Percentiles rank a stretch among this genome's conserved stretches.
Conservation (phyloP, 257 asterid species). For the Verbena officinalis region DNA sequence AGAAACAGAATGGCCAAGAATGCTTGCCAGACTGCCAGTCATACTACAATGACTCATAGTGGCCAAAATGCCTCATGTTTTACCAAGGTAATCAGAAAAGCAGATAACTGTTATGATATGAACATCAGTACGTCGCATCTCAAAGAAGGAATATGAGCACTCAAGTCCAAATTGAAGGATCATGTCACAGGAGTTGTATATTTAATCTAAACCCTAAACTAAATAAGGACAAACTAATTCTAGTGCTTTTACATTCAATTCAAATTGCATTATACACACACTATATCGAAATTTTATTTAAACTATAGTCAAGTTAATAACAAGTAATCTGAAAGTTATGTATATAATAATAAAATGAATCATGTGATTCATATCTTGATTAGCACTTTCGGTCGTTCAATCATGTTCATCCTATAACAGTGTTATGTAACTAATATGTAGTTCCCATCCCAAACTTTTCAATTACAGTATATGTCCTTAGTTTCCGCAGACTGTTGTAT, state of each 20-base stretch:
- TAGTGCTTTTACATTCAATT: neutral
- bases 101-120: neutral
- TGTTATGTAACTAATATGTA: neutral
- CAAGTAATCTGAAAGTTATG: slow-evolving; percentile 3
- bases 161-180: neutral
- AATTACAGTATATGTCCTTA: neutral
- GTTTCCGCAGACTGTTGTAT: neutral
- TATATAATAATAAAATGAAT: neutral
- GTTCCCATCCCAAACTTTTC: neutral
- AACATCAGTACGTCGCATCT: neutral
- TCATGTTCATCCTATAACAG: slow-evolving; percentile 6
- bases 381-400: neutral
- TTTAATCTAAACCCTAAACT: neutral
- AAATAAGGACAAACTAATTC: neutral
- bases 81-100: neutral
- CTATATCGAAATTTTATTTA: neutral
- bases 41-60: neutral
- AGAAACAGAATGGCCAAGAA: neutral
- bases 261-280: neutral
- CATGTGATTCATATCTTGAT: neutral
- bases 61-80: neutral
- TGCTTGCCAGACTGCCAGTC: neutral
- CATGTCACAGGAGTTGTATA: neutral
- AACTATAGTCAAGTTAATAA: neutral
- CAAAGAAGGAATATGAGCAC: neutral